Conservation (phyloP, 495 filamentous ascomycete genomes). For the Jackrogersella multiformis region DNA sequence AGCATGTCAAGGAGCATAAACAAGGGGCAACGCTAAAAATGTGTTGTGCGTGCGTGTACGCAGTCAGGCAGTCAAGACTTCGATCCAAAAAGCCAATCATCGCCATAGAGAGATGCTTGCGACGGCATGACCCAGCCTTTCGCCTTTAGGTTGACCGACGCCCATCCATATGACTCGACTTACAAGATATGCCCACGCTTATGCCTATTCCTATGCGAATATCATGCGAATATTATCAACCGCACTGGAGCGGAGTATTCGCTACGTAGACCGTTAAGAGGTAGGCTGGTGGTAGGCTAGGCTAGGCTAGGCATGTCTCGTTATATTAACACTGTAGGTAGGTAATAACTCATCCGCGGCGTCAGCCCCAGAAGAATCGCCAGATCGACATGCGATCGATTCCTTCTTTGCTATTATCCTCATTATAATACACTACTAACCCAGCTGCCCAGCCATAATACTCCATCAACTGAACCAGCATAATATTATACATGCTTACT, state of each 20-base stretch:
- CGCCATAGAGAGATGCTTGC: conserved; percentile 1
- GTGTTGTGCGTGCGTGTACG: conserved; percentile 28
- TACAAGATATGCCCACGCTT: conserved; percentile 10
- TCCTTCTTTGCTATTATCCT: conserved; percentile 5
- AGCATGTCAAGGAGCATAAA: neutral
- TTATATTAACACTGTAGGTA: neutral
- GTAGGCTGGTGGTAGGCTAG: too few species aligned
- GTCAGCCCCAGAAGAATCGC: conserved; percentile 18
- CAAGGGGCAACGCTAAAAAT: conserved; percentile 5
- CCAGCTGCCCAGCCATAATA: neutral
- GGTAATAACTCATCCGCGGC: neutral
- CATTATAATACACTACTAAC: neutral
- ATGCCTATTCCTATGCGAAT: too few species aligned
- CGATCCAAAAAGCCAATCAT: conserved; percentile 27
- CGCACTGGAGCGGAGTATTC: conserved; percentile 21
- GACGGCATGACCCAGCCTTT: conserved; percentile 22
- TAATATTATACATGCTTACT: neutral
- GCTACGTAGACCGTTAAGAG: conserved; percentile 19
- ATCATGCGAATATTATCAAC: conserved; percentile 23
- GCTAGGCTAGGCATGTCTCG: too few species aligned
- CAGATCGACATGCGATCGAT: conserved; percentile 38
- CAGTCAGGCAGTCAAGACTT: conserved; percentile 10
- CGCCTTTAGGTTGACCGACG: conserved; percentile 14
- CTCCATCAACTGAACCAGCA: neutral
- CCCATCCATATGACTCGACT: conserved; percentile 11